Base-by-base conservation (phyloP, 371 early-diverging fungal species). In the Zychaea mexicana region DNA sequence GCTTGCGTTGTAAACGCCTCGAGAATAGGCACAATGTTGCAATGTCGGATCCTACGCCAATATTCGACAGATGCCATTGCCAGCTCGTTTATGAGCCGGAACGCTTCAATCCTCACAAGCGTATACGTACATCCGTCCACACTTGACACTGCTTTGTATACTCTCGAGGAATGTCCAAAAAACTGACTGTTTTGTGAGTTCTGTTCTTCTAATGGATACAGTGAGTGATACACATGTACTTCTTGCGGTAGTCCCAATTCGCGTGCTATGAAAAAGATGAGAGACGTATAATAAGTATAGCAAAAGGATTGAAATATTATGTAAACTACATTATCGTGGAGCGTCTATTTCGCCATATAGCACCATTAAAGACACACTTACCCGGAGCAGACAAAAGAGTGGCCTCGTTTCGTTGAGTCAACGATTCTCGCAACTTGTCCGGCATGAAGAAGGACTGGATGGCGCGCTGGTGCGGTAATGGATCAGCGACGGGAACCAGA, bases 1-100 rank as follows among this genome's bases (percentile, higher is more conserved):
- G 94, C 94, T 55, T 90, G 90, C 5, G 96, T 96, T 0, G 96
- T 95, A 70, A 98, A 97, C 15, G 93, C 97, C 73, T 97, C 97
- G n/a, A 91, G 85, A 30, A 97, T 84, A 7, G 90, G 90, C 10
- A 94, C 92, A 61, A 97, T 81, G 61, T 90, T 92, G 21, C 94
- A 88, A 74, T 94, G 95, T 47, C 89, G 78, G 19, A 97, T 85
- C 47, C 85, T 73, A 33, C 89, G 81, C 96, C 97, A 96, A 24
- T 67, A 81, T 61, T 96, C 96, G n/a, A 96, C 85, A 22, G 85
- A 84, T 22, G 85, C 71, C 83, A 98, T 91, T 0, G 93, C 91
- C 39, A 81, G 36, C 57, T 95, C 95, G 61, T 94, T 90, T 1
- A 84, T 76, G n/a, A 95, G 74, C 15, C 91, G 83, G 66, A 89